Evolutionary conservation across 2,329 filamentous ascomycete genomes (phyloP).

Genomic region (Pleurostoma richardsiae): DNA sequence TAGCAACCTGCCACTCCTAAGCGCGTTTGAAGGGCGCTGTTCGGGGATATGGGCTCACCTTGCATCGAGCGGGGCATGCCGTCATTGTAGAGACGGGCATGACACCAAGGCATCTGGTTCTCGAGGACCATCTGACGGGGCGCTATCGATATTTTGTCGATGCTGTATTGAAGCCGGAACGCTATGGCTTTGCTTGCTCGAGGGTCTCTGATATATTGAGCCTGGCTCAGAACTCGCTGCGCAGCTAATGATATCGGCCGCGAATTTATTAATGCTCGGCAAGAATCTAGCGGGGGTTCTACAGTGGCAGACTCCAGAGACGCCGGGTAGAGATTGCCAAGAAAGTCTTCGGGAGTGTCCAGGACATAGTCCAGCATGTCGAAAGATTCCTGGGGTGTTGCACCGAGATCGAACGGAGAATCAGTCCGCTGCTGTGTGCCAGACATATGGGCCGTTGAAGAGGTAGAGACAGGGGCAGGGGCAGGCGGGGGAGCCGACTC

Average conservation of each 20-base stretch:
- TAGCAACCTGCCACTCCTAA: background rate
- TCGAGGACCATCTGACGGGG: constrained; percentile 41
- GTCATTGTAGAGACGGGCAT: constrained; percentile 43
- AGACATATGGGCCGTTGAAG: background rate
- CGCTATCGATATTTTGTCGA: constrained; percentile 47
- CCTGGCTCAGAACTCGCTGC: background rate
- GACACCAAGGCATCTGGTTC: constrained; percentile 48
- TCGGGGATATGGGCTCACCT: constrained; percentile 22
- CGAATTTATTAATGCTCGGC: too few relatives aligned
- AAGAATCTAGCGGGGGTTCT: too few relatives aligned
- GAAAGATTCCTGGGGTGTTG: background rate
- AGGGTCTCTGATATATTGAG: background rate
- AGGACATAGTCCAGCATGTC: background rate
- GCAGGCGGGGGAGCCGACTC: constrained; percentile 4
- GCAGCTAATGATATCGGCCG: too few relatives aligned
- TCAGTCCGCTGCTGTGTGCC: background rate
- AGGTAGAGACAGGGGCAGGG: constrained; percentile 12
- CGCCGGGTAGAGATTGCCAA: background rate
- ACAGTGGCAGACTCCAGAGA: background rate
- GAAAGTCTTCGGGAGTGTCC: background rate
- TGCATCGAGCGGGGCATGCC: constrained; percentile 46
- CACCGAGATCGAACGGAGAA: background rate
- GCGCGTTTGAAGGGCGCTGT: background rate
- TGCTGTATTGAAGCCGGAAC: constrained; percentile 32
- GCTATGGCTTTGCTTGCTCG: background rate